Percentiles rank a stretch among this genome's conserved stretches.
Conservation (phyloP, 2,329 filamentous ascomycete species). For the Didymella pinodella region DNA sequence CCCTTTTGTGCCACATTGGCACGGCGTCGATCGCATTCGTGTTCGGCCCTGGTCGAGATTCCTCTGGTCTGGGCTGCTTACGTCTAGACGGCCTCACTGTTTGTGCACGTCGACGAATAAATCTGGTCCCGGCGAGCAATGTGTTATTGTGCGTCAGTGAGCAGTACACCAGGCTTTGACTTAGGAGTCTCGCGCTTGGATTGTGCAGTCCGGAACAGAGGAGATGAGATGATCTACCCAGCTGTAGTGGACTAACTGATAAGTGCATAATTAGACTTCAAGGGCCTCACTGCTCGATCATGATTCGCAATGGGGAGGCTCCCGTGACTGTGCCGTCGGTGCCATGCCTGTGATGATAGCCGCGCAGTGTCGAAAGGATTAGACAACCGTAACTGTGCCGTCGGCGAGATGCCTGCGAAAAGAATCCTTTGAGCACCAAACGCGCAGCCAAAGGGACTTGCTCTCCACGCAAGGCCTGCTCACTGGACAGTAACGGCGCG, state of each 20-base stretch:
- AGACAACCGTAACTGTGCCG: slow-evolving; percentile 13
- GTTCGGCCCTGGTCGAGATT: slow-evolving; percentile 21
- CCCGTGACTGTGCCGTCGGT: slow-evolving; percentile 4
- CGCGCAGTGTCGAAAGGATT: slow-evolving; percentile 10
- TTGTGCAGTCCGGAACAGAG: not conserved
- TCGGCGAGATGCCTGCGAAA: slow-evolving; percentile 5
- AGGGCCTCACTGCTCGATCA: slow-evolving; percentile 7
- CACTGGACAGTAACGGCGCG: slow-evolving; percentile 17
- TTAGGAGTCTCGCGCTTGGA: not conserved
- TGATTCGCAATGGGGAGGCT: slow-evolving; percentile 1
- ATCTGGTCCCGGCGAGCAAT: not conserved
- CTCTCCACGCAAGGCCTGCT: slow-evolving; percentile 4
- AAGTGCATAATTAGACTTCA: slow-evolving; percentile 10
- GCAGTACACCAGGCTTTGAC: not conserved
- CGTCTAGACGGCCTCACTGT: slow-evolving; percentile 4
- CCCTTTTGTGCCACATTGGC: slow-evolving; percentile 29
- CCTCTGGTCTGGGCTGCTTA: slow-evolving; percentile 9
- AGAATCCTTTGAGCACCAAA: not conserved
- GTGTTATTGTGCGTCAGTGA: slow-evolving; percentile 1
- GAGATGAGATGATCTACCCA: slow-evolving; percentile 17
- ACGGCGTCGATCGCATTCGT: slow-evolving; percentile 25
- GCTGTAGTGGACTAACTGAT: slow-evolving; percentile 4
- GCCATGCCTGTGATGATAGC: slow-evolving; percentile 3
- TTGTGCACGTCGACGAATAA: not conserved
- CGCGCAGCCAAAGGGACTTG: slow-evolving; percentile 1